These are phyloP conservation scores for Brassica incana DNA, from an alignment of 345 rosid species.

Conservation along the genomic window DNA sequence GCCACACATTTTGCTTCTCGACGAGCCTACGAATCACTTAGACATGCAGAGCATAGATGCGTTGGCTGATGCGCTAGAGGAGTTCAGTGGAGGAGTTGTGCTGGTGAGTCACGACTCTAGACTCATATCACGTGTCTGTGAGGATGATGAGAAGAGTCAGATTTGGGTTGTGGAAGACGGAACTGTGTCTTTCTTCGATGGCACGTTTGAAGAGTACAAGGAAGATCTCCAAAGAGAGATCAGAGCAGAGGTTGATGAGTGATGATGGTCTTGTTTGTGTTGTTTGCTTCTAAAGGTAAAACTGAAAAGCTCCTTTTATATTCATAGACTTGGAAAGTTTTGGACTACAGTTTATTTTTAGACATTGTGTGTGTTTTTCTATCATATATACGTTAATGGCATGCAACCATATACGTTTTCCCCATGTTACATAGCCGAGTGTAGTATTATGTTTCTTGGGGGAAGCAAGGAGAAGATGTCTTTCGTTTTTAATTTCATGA, in stretches of 20 bases:
- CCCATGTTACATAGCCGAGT: constrained; percentile 21
- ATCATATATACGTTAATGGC: constrained; percentile 17
- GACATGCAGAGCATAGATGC: constrained; percentile 99
- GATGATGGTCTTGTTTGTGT: constrained; percentile 27
- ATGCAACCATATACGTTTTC: constrained; percentile 9
- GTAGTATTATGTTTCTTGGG: constrained; percentile 21
- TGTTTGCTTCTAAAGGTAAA: constrained; percentile 29
- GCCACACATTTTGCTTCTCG: constrained; percentile 86
- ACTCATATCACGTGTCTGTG: constrained; percentile 85
- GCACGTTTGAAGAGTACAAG: constrained; percentile 83
- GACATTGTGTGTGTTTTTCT: constrained; percentile 16
- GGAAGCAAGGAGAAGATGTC: constrained; percentile 4
- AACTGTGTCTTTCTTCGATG: constrained; percentile 56
- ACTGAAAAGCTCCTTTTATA: constrained; percentile 15
- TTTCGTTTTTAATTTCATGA: background rate
- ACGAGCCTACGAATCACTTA: constrained; percentile 93
- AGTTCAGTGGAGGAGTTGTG: constrained; percentile 89
- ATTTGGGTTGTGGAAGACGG: constrained; percentile 95
- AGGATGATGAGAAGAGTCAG: constrained; percentile 78
- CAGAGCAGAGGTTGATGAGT: constrained; percentile 75
- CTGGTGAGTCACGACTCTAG: constrained; percentile 94
- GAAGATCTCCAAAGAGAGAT: constrained; percentile 80
- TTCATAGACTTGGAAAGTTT: constrained; percentile 22
- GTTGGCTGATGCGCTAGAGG: constrained; percentile 86
- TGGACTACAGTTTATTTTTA: constrained; percentile 8